Percentiles rank a stretch among this genome's conserved stretches.
Conservation (phyloP, 129 eudicot species). For the Helianthus annuus region HanXRQr2.0-SUNRISE NC_035435.2:150474008-150474507, state of each 20-base stretch:
- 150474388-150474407: not conserved
- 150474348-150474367: slow-evolving; percentile 70
- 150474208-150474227: slow-evolving; percentile 90
- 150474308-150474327: slow-evolving; percentile 98
- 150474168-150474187: slow-evolving; percentile 98
- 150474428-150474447: not conserved
- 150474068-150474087: not conserved
- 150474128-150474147: not conserved
- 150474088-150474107: not conserved
- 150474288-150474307: slow-evolving; percentile 69
- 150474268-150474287: slow-evolving; percentile 87
- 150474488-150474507: slow-evolving; percentile 67
- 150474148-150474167: slow-evolving; percentile 65
- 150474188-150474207: slow-evolving; percentile 72
- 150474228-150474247: slow-evolving; percentile 98
- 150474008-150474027: not conserved
- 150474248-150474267: slow-evolving; percentile 99
- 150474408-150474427: not conserved
- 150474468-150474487: slow-evolving; percentile 76
- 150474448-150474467: not conserved
- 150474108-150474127: not conserved
- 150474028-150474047: not conserved
- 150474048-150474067: not conserved
- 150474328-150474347: slow-evolving; percentile 71
- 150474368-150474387: slow-evolving; percentile 88